These are phyloP conservation scores for Forsythia viridissima DNA, from an alignment of 257 asterid species.

Conservation along the genomic window DNA sequence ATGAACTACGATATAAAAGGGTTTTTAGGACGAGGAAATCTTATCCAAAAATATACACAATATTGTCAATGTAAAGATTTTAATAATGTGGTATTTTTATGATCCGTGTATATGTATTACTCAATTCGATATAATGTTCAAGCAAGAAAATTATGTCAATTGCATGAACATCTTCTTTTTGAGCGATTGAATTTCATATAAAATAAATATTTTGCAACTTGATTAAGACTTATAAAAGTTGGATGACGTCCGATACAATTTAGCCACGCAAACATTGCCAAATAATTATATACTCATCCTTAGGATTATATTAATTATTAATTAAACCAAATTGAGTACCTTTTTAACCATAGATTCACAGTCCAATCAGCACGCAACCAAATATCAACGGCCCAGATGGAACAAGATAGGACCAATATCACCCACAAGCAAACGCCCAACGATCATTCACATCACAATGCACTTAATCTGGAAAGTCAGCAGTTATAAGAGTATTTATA, in stretches of 20 bases:
- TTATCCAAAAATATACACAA: too few species aligned
- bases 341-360: slow-evolving; percentile 6
- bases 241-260: neutral
- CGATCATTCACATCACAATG: slow-evolving; percentile 22
- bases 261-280: neutral
- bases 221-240: neutral
- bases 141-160: too few species aligned
- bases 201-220: neutral
- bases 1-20: too few species aligned
- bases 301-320: neutral
- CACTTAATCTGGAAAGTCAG: slow-evolving; percentile 31
- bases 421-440: slow-evolving; percentile 16
- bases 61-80: too few species aligned
- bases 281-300: too few species aligned
- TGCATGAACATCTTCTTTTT: too few species aligned
- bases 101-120: too few species aligned
- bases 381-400: neutral
- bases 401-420: slow-evolving; percentile 3
- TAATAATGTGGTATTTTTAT: too few species aligned
- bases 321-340: neutral
- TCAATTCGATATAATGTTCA: too few species aligned
- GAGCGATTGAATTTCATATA: neutral
- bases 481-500: slow-evolving; percentile 5
- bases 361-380: neutral
- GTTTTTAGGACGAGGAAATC: too few species aligned